Evolutionary conservation across 495 filamentous ascomycete species (phyloP).

Genomic region (Neurospora sp.): DNA sequence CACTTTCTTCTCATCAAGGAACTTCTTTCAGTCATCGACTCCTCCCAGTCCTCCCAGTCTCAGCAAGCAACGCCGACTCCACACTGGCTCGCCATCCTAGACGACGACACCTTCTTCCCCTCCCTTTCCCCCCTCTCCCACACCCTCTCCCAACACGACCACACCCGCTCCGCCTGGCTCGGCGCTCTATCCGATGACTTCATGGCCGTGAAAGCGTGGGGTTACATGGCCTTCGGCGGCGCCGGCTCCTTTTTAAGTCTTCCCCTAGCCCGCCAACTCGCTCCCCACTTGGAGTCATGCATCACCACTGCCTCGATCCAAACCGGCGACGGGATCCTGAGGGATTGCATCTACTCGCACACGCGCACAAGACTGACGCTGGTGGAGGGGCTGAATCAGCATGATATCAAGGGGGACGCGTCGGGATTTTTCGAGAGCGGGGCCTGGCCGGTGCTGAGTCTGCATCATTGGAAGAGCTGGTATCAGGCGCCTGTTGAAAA

Average conservation of each 20-base stretch:
- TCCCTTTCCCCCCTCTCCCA: conserved; percentile 48
- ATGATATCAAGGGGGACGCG: conserved; percentile 50
- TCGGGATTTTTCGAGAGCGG: conserved; percentile 57
- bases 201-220: conserved; percentile 47
- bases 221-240: conserved; percentile 59
- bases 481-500: conserved; percentile 40
- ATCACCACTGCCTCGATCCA: conserved; percentile 37
- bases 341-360: conserved; percentile 50
- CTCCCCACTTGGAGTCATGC: conserved; percentile 45
- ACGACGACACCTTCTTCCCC: conserved; percentile 69
- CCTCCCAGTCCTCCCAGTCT: neutral
- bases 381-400: conserved; percentile 51
- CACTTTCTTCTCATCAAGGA: conserved; percentile 54
- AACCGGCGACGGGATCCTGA: conserved; percentile 52
- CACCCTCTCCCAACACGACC: conserved; percentile 35
- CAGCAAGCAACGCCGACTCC: conserved; percentile 33
- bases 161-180: conserved; percentile 45
- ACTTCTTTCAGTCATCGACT: conserved; percentile 33
- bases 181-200: conserved; percentile 57
- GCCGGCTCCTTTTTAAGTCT: conserved; percentile 57
- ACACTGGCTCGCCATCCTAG: conserved; percentile 56
- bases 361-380: conserved; percentile 46
- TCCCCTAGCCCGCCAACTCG: conserved; percentile 46
- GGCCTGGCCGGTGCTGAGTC: conserved; percentile 38
- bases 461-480: conserved; percentile 59